These are phyloP conservation scores for Fusarium bulbicola DNA, from an alignment of 2,329 filamentous ascomycete genomes.

Conservation along the genomic window DNA sequence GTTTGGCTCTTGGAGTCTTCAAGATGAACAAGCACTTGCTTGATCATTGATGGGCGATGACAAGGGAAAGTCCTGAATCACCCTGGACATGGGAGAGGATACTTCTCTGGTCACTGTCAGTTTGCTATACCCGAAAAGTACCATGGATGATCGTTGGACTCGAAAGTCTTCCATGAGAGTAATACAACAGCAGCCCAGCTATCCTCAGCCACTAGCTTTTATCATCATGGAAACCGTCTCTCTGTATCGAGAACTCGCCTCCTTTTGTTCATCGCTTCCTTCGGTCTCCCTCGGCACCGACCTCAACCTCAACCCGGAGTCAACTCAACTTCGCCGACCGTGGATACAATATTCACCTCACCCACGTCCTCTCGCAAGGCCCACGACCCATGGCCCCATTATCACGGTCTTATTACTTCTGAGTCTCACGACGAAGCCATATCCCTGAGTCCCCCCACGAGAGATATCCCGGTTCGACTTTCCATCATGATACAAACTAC, in stretches of 20 bases:
- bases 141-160: background rate
- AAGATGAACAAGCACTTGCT: background rate
- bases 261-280: conserved; percentile 6
- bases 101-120: background rate
- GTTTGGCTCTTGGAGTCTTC: background rate
- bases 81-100: background rate
- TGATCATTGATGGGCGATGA: background rate
- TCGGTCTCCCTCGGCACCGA: background rate
- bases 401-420: conserved; percentile 13
- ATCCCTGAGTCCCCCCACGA: conserved; percentile 23
- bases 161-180: background rate
- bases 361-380: conserved; percentile 6
- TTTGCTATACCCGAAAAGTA: background rate
- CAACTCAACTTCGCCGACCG: background rate
- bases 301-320: background rate
- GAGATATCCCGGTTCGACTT: conserved; percentile 17
- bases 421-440: conserved; percentile 17
- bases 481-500: background rate
- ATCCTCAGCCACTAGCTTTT: background rate
- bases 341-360: conserved; percentile 30
- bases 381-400: conserved; percentile 28
- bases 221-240: background rate
- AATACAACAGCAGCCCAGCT: background rate
- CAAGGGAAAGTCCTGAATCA: background rate
- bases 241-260: background rate